Evolutionary conservation across 129 eudicot species (phyloP).

Genomic region (Arctium lappa): DNA sequence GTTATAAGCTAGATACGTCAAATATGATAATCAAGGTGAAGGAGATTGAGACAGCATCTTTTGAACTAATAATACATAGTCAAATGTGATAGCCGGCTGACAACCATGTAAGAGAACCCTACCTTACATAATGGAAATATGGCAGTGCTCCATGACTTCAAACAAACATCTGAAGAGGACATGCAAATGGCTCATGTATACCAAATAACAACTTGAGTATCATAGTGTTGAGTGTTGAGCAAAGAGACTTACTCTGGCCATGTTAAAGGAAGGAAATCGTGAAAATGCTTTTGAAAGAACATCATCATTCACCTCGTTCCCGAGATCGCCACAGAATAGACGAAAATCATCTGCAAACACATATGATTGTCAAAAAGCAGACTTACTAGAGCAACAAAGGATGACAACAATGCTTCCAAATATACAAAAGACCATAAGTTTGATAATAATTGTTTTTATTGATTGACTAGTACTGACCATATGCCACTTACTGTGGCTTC

Average conservation of each 20-base stretch:
- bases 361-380: background rate
- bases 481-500: background rate
- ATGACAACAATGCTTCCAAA: background rate
- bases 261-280: constrained; percentile 87
- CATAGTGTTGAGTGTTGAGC: background rate
- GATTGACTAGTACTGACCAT: background rate
- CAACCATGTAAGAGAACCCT: constrained; percentile 39
- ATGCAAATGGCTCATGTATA: constrained; percentile 51
- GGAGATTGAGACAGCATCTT: background rate
- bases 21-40: background rate
- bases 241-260: constrained; percentile 73
- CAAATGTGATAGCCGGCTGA: constrained; percentile 17
- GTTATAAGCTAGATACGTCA: background rate
- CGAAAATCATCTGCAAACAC: constrained; percentile 76
- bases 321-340: constrained; percentile 90
- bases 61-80: background rate
- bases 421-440: background rate
- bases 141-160: constrained; percentile 68
- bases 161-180: constrained; percentile 64
- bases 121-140: constrained; percentile 48
- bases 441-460: background rate
- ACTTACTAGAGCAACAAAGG: background rate
- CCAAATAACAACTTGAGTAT: constrained; percentile 24
- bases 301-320: constrained; percentile 99
- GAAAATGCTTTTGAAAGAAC: constrained; percentile 92